A percentile compares a stretch with the other conserved stretches of the same genome.
Conservation (phyloP, 805 yeast genomes). For the Saccharomycodes ludwigii region DNA sequence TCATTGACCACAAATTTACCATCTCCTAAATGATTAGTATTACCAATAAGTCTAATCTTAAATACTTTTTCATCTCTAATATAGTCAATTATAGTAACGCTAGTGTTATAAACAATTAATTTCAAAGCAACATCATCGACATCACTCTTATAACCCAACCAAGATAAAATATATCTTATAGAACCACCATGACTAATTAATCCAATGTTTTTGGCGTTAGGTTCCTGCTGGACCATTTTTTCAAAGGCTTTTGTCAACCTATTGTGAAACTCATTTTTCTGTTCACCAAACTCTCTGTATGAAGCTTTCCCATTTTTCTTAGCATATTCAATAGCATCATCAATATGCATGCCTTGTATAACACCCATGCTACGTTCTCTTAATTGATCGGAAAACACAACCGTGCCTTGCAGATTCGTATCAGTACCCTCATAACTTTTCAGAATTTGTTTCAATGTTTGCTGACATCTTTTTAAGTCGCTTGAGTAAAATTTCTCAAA, state of each 20-base stretch:
- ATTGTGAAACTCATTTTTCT: slow-evolving; percentile 28
- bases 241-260: slow-evolving; percentile 40
- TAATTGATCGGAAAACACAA: slow-evolving; percentile 29
- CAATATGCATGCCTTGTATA: slow-evolving; percentile 61
- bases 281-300: slow-evolving; percentile 60
- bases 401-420: slow-evolving; percentile 12
- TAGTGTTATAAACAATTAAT: slow-evolving; percentile 61
- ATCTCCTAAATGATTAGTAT: slow-evolving; percentile 53
- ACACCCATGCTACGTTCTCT: slow-evolving; percentile 74
- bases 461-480: slow-evolving; percentile 41
- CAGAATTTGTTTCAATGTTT: slow-evolving; percentile 39
- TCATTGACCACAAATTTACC: slow-evolving; percentile 39
- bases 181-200: slow-evolving; percentile 77
- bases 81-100: slow-evolving; percentile 55
- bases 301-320: slow-evolving; percentile 39
- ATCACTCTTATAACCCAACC: slow-evolving; percentile 28
- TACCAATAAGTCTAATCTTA: slow-evolving; percentile 43
- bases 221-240: slow-evolving; percentile 27
- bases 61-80: slow-evolving; percentile 29
- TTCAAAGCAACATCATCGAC: slow-evolving; percentile 27
- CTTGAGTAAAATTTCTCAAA: slow-evolving; percentile 28
- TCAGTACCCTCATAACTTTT: slow-evolving; percentile 14
- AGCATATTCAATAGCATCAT: slow-evolving; percentile 45
- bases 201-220: slow-evolving; percentile 34
- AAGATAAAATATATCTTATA: slow-evolving; percentile 44